Base-by-base conservation (phyloP, 129 eudicot species). In the Sambucus nigra region DNA sequence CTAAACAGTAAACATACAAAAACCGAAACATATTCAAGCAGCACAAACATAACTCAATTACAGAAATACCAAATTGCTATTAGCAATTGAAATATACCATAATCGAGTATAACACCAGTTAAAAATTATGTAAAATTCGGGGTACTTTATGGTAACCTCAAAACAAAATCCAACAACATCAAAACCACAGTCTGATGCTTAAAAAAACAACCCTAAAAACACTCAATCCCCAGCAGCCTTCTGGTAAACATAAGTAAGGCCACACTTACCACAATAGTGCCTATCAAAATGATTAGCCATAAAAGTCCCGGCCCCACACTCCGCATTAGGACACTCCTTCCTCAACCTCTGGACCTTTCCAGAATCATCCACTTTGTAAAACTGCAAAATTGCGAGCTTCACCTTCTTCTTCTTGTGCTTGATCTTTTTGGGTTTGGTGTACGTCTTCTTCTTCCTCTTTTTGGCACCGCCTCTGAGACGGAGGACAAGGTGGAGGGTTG, bases 351-450 rank as follows among this genome's bases (percentile, higher is more conserved):
- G 59, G 5, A 63, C 59, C 42, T 63, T 63, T 7, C 68, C 68
- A 17, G 59, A 51, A 21, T 63, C 68, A 39, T 63, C 68, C 27
- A 63, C 68, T 59, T 63, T 63, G 25, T 63, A 68, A 22, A 68
- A 59, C 69, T 64, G 69, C 35, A 64, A 15, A 16, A 53, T 61
- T 1, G 53, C 29, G 25, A 64, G 29, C 69, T 64, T 64, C 7
- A 64, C 69, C 60, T 64, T 64, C 69, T 64, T 64, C 51, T 64
- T 53, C 69, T 64, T 64, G 32, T 64, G 69, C 69, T 64, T 64
- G 69, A 64, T 64, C 69, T 64, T 64, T 61, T 64, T 64, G 0
- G 69, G 69, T 53, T 64, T 64, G 24, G 69, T 64, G 52, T 64
- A 64, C 2, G 69, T 64, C 69, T 64, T 64, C 69, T 64, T 64